phyloP scores from a whole-genome alignment of 2,329 filamentous ascomycete species.

The Aspergillus carbonarius region DNA sequence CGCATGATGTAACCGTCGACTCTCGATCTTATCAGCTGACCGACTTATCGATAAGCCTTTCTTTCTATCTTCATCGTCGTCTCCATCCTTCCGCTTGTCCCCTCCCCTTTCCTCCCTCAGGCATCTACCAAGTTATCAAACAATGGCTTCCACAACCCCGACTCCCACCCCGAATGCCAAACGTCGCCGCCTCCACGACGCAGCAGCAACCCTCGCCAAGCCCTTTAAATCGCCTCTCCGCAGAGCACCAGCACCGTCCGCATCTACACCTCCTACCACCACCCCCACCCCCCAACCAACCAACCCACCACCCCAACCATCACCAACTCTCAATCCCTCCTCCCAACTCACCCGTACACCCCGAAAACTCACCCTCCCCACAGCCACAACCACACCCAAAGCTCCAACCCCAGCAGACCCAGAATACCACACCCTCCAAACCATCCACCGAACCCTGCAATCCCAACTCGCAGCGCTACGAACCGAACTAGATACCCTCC shows the following conservation, averaged over 20 bases:
- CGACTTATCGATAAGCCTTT: constrained; percentile 18
- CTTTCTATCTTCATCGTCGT: neutral
- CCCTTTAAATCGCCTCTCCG: constrained; percentile 72
- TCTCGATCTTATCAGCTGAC: neutral
- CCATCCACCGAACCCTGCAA: constrained; percentile 35
- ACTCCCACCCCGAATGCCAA: constrained; percentile 41
- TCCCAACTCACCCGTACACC: neutral
- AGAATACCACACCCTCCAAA: constrained; percentile 26
- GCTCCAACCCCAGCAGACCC: constrained; percentile 26
- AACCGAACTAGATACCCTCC: constrained; percentile 49
- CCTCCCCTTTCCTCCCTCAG: neutral
- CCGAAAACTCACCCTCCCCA: neutral
- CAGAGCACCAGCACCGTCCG: constrained; percentile 30
- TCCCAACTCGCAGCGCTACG: constrained; percentile 32
- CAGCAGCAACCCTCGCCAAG: constrained; percentile 60
- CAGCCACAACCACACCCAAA: neutral
- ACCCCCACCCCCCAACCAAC: constrained; percentile 23
- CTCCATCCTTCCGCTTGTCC: neutral
- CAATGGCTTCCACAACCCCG: neutral
- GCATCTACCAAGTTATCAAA: neutral
- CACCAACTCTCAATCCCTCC: constrained; percentile 15
- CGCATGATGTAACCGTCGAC: neutral
- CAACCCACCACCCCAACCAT: constrained; percentile 5
- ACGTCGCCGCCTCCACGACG: constrained; percentile 61
- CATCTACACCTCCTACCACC: constrained; percentile 7